These are phyloP conservation scores for Sordariomycetes sp. DNA, from an alignment of 2,329 filamentous ascomycete species.

Conservation along the genomic window DNA sequence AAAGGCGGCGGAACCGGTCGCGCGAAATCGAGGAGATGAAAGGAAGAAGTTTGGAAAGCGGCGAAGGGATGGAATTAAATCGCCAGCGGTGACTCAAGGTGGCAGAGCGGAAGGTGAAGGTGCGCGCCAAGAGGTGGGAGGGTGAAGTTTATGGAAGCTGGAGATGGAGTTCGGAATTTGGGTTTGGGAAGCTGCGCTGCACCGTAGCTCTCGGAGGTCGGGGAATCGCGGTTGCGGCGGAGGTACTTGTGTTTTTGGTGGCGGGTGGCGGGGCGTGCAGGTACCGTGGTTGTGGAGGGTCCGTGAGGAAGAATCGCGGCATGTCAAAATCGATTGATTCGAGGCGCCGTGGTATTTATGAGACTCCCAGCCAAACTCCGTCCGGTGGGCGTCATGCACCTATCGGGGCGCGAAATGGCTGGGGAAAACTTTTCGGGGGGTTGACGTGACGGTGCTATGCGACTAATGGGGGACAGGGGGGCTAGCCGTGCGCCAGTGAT, in stretches of 20 bases:
- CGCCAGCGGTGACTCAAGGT: too few relatives aligned
- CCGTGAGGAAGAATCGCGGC: slow-evolving; percentile 34
- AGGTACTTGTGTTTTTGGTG: slow-evolving; percentile 1
- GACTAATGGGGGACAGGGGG: background rate
- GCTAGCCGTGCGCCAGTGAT: too few relatives aligned
- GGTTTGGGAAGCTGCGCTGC: slow-evolving; percentile 2
- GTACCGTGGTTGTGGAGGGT: slow-evolving; percentile 15
- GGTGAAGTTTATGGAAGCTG: background rate
- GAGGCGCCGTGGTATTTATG: slow-evolving; percentile 38
- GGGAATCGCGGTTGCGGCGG: slow-evolving; percentile 1
- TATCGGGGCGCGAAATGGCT: slow-evolving; percentile 2
- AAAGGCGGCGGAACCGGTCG: background rate
- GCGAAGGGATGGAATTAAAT: too few relatives aligned
- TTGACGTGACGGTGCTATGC: background rate
- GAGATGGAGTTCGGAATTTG: background rate
- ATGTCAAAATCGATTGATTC: slow-evolving; percentile 28
- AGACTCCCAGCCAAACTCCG: slow-evolving; percentile 16
- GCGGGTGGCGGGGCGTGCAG: background rate
- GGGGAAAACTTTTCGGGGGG: slow-evolving; percentile 2
- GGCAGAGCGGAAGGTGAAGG: too few relatives aligned
- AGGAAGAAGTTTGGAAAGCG: background rate
- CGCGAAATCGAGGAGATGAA: background rate
- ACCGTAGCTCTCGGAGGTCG: slow-evolving; percentile 1
- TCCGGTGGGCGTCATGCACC: background rate
- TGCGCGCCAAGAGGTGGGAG: background rate